These are phyloP conservation scores for Aphanomyces cochlioides DNA, from an alignment of 352 stramenopile species.

Conservation along the genomic window DNA sequence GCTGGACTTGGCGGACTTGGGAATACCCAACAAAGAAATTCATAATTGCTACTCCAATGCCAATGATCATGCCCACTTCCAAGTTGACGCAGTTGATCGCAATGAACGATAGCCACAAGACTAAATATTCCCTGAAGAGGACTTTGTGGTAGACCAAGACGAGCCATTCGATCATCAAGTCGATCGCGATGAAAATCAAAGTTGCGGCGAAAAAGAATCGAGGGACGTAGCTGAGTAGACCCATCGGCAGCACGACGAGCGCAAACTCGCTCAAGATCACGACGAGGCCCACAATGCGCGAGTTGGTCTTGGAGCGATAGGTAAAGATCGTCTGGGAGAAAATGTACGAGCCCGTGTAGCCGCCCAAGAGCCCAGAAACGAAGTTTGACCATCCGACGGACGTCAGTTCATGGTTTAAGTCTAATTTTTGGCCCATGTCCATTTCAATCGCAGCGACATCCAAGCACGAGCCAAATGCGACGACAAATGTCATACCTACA, in stretches of 20 bases:
- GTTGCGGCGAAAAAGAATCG: constrained; percentile 97
- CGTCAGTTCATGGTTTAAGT: constrained; percentile 93
- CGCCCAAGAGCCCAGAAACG: constrained; percentile 91
- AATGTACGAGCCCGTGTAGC: constrained; percentile 98
- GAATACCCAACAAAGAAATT: constrained; percentile 82
- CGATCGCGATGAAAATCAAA: constrained; percentile 96
- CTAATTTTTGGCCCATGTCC: constrained; percentile 90
- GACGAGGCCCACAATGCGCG: constrained; percentile 85
- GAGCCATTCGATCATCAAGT: constrained; percentile 97
- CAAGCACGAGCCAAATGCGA: constrained; percentile 95
- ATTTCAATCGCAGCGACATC: constrained; percentile 98
- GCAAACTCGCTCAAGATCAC: constrained; percentile 87
- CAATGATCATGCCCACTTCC: constrained; percentile 93
- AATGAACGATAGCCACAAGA: constrained; percentile 91
- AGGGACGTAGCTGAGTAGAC: constrained; percentile 93
- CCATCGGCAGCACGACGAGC: constrained; percentile 87
- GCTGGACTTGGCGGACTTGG: constrained; percentile 64
- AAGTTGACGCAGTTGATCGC: constrained; percentile 93
- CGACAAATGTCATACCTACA: constrained; percentile 93
- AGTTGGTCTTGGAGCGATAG: constrained; percentile 89
- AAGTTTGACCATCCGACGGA: constrained; percentile 96
- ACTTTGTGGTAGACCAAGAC: constrained; percentile 81
- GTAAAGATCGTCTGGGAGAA: constrained; percentile 99
- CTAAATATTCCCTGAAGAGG: constrained; percentile 87
- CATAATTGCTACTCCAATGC: constrained; percentile 85